Evolutionary conservation across 139 green algal species (phyloP).

Genomic region (Trebouxia sp.): DNA sequence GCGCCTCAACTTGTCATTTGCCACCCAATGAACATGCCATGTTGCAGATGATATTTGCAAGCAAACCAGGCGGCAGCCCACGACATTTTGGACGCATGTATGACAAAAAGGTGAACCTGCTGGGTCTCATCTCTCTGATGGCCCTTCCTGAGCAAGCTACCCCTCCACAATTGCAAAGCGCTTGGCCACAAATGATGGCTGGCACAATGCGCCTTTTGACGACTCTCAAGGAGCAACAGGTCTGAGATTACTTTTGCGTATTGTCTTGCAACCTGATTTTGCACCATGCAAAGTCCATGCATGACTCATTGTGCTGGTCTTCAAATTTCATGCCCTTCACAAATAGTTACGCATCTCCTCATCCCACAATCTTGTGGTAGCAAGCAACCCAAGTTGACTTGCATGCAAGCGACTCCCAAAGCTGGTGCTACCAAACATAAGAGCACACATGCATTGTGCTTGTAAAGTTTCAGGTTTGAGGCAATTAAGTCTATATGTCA

Average conservation of each 20-base stretch:
- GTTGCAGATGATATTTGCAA: conserved; percentile 54
- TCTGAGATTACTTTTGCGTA: background rate
- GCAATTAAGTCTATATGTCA: background rate
- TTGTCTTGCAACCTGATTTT: background rate
- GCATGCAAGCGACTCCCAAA: background rate
- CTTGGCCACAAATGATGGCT: conserved; percentile 48
- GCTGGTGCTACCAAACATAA: background rate
- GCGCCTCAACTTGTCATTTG: background rate
- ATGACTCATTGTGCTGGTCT: background rate
- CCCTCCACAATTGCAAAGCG: conserved; percentile 59
- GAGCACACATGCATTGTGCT: too few species aligned
- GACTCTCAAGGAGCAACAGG: conserved; percentile 50
- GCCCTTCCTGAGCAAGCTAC: conserved; percentile 51
- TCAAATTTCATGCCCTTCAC: background rate
- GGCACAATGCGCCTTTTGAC: conserved; percentile 49
- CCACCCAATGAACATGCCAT: background rate
- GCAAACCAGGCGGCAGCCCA: conserved; percentile 47
- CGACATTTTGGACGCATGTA: conserved; percentile 69
- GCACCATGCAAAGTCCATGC: too few species aligned
- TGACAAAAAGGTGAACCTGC: conserved; percentile 80
- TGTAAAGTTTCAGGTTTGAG: background rate
- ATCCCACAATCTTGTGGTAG: background rate
- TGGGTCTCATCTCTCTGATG: conserved; percentile 72
- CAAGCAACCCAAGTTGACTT: background rate
- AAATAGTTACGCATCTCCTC: background rate